These are phyloP conservation scores for Aspergillus chevalieri DNA, from an alignment of 2,329 filamentous ascomycete species.

Conservation along the genomic window DNA sequence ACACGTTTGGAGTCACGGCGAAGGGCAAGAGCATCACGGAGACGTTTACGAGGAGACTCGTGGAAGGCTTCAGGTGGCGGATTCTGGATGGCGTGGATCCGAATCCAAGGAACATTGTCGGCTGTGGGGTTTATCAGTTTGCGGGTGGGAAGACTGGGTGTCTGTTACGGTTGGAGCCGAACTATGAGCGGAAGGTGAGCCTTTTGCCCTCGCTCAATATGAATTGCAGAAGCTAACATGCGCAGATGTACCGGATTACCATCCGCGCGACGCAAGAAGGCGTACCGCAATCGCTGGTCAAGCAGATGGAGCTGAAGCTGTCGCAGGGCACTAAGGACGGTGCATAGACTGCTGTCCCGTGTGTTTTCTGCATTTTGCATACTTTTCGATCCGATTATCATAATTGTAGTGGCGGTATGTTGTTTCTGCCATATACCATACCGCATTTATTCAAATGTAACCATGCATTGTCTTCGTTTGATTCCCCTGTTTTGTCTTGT, in stretches of 20 bases:
- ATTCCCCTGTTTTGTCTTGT: background rate
- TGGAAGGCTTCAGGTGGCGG: constrained; percentile 86
- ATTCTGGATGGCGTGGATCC: constrained; percentile 81
- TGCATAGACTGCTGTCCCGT: constrained; percentile 2
- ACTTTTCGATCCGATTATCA: background rate
- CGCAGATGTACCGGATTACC: constrained; percentile 88
- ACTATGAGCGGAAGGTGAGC: constrained; percentile 81
- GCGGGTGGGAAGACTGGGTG: constrained; percentile 90
- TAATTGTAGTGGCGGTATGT: background rate
- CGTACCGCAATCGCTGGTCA: constrained; percentile 72
- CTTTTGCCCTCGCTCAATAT: background rate
- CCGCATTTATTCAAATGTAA: background rate
- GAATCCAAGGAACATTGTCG: constrained; percentile 89
- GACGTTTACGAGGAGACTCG: constrained; percentile 62
- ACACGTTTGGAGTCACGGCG: constrained; percentile 66
- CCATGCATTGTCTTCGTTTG: background rate
- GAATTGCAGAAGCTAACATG: constrained; percentile 2
- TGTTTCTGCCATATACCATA: background rate
- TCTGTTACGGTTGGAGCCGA: constrained; percentile 87
- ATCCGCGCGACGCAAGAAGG: constrained; percentile 88
- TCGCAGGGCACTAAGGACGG: constrained; percentile 43
- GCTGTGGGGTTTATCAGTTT: constrained; percentile 69
- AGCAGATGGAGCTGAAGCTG: constrained; percentile 80
- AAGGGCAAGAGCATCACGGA: constrained; percentile 62
- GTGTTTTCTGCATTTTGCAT: background rate